Base-by-base conservation (phyloP, 805 yeast species). In the Spathaspora hagerdaliae region DNA sequence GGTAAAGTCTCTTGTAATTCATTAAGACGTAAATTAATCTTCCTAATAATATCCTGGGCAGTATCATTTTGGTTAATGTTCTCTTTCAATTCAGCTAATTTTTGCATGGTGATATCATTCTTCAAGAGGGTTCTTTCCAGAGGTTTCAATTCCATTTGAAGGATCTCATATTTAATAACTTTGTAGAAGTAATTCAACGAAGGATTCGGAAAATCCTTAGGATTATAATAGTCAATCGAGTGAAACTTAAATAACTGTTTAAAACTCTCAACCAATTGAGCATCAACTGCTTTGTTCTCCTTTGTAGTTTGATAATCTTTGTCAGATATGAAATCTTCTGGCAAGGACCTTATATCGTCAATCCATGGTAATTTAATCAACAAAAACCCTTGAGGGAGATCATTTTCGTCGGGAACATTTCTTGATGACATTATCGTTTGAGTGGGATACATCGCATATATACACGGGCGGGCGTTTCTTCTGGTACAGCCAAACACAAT, bases 311-410 rank as follows among this genome's bases (percentile, higher is more conserved):
- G n/a, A 33, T 13, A 14, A 7, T 31, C 13, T 10, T 37, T 19
- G 7, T 45, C 43, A 53, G 24, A 48, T 3, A 51, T 36, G 27
- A 46, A 39, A 27, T 59, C 45, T 61, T 58, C 44, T 0, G 97
- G 97, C 4, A 80, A 61, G 31, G 77, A 72, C 42, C 97, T 70
- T 3, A 89, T 63, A 58, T 88, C 92, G 52, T 89, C 95, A 12
- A 79, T 64, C 71, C 78, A 85, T 1, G 98, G 97, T 19, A 87
- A 54, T 29, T 75, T 72, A 7, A 85, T 73, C 45, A 90, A 60
- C 41, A 83, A 81, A 50, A 92, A 78, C 0, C 97, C 97, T 46
- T 85, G 81, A 0, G 92, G 85, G 29, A 73, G 64, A n/a, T 58
- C 55, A 31, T 14, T 39, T n/a, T 42, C 49, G 11, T 50, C 47